Base-by-base conservation (phyloP, 2,329 filamentous ascomycete genomes). In the Xylariomycetidae sp. region DNA sequence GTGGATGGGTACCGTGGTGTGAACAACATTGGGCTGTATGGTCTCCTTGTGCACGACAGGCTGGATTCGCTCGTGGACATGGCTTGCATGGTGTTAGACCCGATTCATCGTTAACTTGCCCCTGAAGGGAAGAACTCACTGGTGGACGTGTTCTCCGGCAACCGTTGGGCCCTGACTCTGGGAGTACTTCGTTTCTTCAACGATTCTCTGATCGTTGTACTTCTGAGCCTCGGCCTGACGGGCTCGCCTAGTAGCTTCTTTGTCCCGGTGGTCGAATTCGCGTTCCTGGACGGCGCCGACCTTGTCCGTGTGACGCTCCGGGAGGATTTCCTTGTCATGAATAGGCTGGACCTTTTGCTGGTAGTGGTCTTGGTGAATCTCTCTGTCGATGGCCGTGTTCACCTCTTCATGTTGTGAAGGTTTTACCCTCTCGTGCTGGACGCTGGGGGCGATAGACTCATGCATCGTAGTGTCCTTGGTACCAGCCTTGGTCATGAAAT, bases 401-500 rank as follows among this genome's bases (percentile, higher is more conserved):
- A 75, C 47, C n/a, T 80, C 60, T 50, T 85, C 77, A 35, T 83
- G 79, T 25, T 70, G 58, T n/a, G 73, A 69, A 27, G 72, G 74
- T 38, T 66, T 72, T 27, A 85, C 57, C 2, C 68, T 66, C 58
- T 85, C 80, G 13, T 82, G 67, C 5, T 69, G 67, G 3, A 85
- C 70, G 10, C 74, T 71, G 1, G 74, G 71, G 25, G 74, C 70
- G 26, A 83, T 70, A 7, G 69, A 70, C 58, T 85, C 77, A 41
- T 85, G 74, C 4, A 87, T 77, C 11, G 74, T 80, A n/a, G 82
- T 86, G 50, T 82, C 76, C 48, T 84, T 72, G 43, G 84, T 74
- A 37, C 80, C 80, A 36, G 75, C 65, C 47, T 72, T 70, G 53
- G 59, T 64, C 47, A 82, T 69, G 63, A 85, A 80, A 51, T 71